phyloP scores from a whole-genome alignment of 1,284 basidiomycete genomes.

The Ustilago xerochloae region DNA sequence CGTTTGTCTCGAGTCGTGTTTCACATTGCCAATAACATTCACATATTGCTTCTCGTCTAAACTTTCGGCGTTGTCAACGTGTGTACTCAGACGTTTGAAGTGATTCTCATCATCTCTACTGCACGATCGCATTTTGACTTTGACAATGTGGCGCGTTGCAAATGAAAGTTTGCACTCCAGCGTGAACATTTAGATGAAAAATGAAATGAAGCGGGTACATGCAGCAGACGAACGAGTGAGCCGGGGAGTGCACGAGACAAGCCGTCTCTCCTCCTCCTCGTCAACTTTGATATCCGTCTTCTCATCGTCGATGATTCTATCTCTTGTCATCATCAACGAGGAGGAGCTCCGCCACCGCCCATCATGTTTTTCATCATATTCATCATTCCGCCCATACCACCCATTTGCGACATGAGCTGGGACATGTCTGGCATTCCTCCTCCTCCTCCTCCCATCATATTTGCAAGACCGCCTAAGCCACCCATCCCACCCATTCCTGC shows the following conservation, averaged over 20 bases:
- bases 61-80: neutral
- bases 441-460: conserved; percentile 41
- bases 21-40: neutral
- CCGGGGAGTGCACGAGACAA: no score
- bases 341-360: conserved; percentile 72
- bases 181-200: no score
- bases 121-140: no score
- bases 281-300: no score
- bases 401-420: conserved; percentile 68
- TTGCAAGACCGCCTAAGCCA: conserved; percentile 36
- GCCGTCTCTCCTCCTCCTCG: no score
- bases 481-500: conserved; percentile 49
- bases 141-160: no score
- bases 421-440: conserved; percentile 60
- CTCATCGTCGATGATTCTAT: no score
- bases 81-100: no score
- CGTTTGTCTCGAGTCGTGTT: conserved; percentile 3
- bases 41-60: neutral
- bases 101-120: no score
- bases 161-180: no score
- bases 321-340: conserved; percentile 1
- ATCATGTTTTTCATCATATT: conserved; percentile 84
- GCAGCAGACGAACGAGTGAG: no score
- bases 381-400: conserved; percentile 69
- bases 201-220: no score